Evolutionary conservation across 306 rosid species (phyloP).

Genomic region (Cucurbita argyrosperma): DNA sequence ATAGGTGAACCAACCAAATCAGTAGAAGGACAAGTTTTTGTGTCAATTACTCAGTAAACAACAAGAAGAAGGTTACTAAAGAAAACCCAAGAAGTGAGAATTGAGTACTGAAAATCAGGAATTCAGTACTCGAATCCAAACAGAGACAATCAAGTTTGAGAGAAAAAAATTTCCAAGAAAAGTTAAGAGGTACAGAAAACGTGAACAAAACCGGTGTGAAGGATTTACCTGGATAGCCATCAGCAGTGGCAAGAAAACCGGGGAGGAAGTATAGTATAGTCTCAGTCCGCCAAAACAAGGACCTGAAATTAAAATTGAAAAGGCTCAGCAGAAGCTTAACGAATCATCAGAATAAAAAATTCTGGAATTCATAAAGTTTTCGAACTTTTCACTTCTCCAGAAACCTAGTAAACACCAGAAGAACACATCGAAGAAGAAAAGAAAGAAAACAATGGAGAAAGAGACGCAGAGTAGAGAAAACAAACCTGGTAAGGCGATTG

Average conservation of each 20-base stretch:
- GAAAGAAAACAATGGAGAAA: neutral
- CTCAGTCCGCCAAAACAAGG: neutral
- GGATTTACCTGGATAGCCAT: slow-evolving; percentile 6
- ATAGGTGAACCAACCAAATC: neutral
- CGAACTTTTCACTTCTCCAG: too few relatives aligned
- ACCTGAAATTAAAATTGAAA: neutral
- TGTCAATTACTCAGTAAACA: neutral
- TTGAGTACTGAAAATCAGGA: neutral
- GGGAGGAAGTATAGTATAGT: neutral
- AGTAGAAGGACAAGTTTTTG: neutral
- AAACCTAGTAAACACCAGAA: neutral
- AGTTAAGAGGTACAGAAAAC: neutral
- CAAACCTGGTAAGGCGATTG: neutral
- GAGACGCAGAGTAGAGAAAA: neutral
- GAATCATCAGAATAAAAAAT: neutral
- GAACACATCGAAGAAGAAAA: neutral
- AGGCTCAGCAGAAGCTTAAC: neutral
- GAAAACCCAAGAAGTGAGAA: neutral
- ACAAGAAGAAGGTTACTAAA: neutral
- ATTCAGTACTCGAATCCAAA: neutral
- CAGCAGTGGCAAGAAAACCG: neutral
- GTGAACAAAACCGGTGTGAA: neutral
- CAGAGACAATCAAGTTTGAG: neutral
- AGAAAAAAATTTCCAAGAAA: too few relatives aligned
- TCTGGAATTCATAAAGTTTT: neutral